Percentiles rank a stretch among this genome's conserved stretches.
Conservation (phyloP, 495 filamentous ascomycete species). For the Trichocladium uniseriatum region DNA sequence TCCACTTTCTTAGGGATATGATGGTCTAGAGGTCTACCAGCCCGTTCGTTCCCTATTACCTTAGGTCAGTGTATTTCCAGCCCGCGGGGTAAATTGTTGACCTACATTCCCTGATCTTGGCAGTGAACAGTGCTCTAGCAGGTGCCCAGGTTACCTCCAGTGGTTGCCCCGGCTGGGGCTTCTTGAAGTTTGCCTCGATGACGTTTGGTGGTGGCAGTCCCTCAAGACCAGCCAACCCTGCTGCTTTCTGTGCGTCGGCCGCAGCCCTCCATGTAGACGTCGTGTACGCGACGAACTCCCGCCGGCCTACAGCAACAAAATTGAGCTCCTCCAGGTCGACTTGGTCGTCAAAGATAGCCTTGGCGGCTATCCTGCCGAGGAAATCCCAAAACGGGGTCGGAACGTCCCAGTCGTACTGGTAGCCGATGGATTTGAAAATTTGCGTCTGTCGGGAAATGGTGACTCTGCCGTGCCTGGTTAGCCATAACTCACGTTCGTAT, state of each 20-base stretch:
- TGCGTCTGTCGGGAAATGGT: slow-evolving; percentile 2
- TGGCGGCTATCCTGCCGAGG: slow-evolving; percentile 1
- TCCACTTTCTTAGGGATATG: background rate
- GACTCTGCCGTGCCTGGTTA: background rate
- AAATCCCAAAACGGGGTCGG: slow-evolving; percentile 7
- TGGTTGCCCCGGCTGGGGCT: slow-evolving; percentile 5
- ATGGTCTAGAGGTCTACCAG: background rate
- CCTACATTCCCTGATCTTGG: slow-evolving; percentile 3
- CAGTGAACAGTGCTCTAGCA: slow-evolving; percentile 1
- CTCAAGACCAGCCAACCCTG: background rate
- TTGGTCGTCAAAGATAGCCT: slow-evolving; percentile 4
- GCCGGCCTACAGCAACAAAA: slow-evolving; percentile 2
- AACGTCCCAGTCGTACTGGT: slow-evolving; percentile 4
- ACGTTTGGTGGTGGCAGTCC: background rate
- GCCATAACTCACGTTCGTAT: background rate
- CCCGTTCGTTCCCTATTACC: slow-evolving; percentile 3
- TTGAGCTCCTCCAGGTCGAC: slow-evolving; percentile 1
- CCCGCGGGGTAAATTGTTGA: background rate
- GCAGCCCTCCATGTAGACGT: slow-evolving; percentile 1
- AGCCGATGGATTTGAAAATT: slow-evolving; percentile 3
- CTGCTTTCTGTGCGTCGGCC: background rate
- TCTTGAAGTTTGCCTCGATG: slow-evolving; percentile 9
- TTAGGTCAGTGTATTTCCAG: slow-evolving; percentile 1
- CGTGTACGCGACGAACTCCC: slow-evolving; percentile 5
- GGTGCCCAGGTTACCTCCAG: slow-evolving; percentile 2